Evolutionary conservation across 345 rosid species (phyloP), one percentile per base, ranked within the genome.

Genomic region (Moringa oleifera): DNA sequence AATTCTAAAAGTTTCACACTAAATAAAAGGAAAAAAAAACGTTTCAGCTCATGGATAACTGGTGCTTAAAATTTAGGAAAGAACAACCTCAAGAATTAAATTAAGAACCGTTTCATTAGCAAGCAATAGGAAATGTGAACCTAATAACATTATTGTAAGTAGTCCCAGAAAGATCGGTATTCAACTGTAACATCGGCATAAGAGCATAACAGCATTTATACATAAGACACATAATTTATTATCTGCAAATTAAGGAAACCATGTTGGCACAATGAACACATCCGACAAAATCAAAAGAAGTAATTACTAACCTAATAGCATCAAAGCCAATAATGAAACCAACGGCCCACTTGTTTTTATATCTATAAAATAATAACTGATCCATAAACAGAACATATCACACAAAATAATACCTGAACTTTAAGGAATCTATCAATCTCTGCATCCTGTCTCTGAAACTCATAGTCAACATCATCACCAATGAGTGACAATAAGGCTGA

Each of bases 371-470:
- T 12, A 16, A 20, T 20, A 10, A 25, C 33, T 11, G n/a, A 51
- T 47, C 17, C 18, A 41, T n/a, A 5, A 33, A 33, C 37, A 55
- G 15, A 23, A 57, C 20, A 47, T 59, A 67, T 64, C 54, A 53
- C 68, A 57, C 18, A 36, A 25, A 50, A 57, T 23, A 62, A 64
- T 12, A 85, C 97, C 95, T 91, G 87, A 62, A 77, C 73, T 81
- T 87, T 85, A 66, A 91, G 87, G 80, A 81, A 85, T 58, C 91
- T 79, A 59, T 87, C 87, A 8, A 81, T 77, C 68, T 89, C 98
- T 5, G 74, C 74, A 65, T 89, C 89, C 63, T 91, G 98, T 18
- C 76, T 79, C 67, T 68, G 85, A 22, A 89, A 68, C 66, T 83
- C 95, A 0, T 51, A 67, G 41, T 91, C 95, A 65, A 91, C 72